Percentiles rank a stretch among this genome's conserved stretches.
These are phyloP conservation scores for Yarrowia sp. DNA, from an alignment of 805 yeast species.

Conservation along the genomic window DNA sequence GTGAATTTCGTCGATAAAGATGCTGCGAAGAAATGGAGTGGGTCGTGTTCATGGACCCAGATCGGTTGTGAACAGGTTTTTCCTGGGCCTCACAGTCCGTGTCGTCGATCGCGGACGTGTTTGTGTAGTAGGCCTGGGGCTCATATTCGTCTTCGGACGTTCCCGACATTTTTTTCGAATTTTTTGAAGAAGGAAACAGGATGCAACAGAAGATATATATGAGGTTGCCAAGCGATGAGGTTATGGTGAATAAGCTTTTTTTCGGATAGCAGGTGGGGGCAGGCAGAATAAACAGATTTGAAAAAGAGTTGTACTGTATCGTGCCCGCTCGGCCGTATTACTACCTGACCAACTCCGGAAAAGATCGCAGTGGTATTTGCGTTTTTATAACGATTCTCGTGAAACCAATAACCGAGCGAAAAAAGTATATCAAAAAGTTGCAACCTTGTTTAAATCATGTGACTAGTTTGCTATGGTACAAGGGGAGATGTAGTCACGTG, in stretches of 20 bases:
- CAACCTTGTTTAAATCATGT: neutral
- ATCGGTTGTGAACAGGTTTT: neutral
- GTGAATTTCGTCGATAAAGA: conserved; percentile 11
- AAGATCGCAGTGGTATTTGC: neutral
- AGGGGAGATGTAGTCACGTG: too few relatives aligned
- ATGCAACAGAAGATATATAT: neutral
- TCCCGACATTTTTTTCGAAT: neutral
- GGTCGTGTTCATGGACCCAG: neutral
- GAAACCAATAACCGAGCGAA: neutral
- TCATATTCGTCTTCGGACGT: conserved; percentile 16
- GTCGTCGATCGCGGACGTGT: neutral
- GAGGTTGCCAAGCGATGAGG: conserved; percentile 1
- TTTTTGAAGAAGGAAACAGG: too few relatives aligned
- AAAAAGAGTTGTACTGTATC: too few relatives aligned
- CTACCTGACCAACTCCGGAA: neutral
- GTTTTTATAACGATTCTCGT: neutral
- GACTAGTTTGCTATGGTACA: too few relatives aligned
- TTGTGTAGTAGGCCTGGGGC: conserved; percentile 18
- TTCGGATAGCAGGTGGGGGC: too few relatives aligned
- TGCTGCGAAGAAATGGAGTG: conserved; percentile 8
- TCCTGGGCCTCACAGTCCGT: neutral
- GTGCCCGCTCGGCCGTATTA: too few relatives aligned
- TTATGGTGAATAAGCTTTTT: neutral
- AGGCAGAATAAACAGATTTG: too few relatives aligned
- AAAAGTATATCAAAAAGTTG: neutral